Evolutionary conservation across 805 yeast genomes (phyloP), one percentile per base, ranked within the genome.

Genomic region (Sugiyamaella smithiae): DNA sequence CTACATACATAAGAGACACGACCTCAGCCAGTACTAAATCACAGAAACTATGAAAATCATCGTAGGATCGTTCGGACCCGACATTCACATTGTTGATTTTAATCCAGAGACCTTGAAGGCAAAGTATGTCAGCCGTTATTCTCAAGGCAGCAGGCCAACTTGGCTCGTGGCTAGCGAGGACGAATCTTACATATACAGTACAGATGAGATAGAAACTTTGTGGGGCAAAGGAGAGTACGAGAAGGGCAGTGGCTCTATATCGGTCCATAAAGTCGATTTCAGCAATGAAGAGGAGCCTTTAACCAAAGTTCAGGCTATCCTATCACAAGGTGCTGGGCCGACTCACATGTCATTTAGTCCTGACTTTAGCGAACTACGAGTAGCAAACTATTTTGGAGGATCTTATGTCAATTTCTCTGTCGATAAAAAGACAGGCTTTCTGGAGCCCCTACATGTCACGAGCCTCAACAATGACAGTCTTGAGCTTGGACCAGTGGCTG

Each of bases 301-400:
- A 33, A 31, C 24, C 25, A 44, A 44, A 17, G 22, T 22, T 12
- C 38, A 36, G 32, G 20, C 41, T 25, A 22, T 37, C 12, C 48
- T 48, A 23, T 36, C 51, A 2, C 36, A 40, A 7, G 51, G 51
- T 5, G 46, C 35, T 2, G 43, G 42, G 14, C 51, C 51, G 2
- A 48, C 51, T 2, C 51, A 48, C 35, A 33, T 48, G 28, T 32
- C 48, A 17, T 35, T 33, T 11, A 23, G 36, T 26, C 20, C 29
- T n/a, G 46, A 47, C 28, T 16, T 23, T 5, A 25, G 31, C 3
- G 28, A 20, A 5, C 22, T 48, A 23, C 17, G 25, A 9, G 36
- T 32, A 4, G 51, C 51, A 26, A 43, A 48, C 46, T 48, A 48
- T 19, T n/a, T 19, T 17, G 47, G 48, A 8, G 51, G 50, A 6